Evolutionary conservation across 805 yeast species (phyloP), one percentile per base, ranked within the genome.

Genomic region (Candida arabinofermentans): DNA sequence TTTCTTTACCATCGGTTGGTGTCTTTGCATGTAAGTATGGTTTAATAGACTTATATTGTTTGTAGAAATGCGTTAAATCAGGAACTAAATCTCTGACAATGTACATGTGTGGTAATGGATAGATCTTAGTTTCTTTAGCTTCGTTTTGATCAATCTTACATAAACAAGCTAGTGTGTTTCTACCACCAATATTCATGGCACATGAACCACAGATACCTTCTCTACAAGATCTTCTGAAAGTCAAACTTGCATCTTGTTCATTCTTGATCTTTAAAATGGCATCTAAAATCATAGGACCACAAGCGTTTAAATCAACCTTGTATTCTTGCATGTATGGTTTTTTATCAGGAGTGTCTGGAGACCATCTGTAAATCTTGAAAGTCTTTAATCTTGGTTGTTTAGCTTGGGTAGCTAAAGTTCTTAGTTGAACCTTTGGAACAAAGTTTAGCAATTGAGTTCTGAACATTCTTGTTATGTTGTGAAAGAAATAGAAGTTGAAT

Each of bases 191-290:
- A 75, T 93, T 93, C 99, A 93, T 93, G 54, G 99, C 99, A 74
- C 99, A 93, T 6, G 98, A 91, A 42, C 99, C 99, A 74, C 99
- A 93, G 54, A 93, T 93, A 59, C 99, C 99, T 72, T 93, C 99
- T 74, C 99, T 88, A 73, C 99, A 93, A 34, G 97, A 89, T 70
- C 99, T 83, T 74, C 99, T 83, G 70, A 93, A 86, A 5, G 99
- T 93, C 63, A 93, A 78, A 24, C 97, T 86, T 36, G 97, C 68
- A 66, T 93, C 99, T 69, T 88, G 95, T 70, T 93, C 99, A 67
- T 91, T 89, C 70, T 93, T 93, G 69, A 93, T 89, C 70, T 90
- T 90, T 53, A 93, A 67, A 46, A 93, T 69, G 22, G 98, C 99
- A 67, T 93, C 99, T 60, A 93, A 74, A 39, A 93, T 85, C 99